Evolutionary conservation across 2,329 filamentous ascomycete species (phyloP).

Genomic region (Claviceps sorghi): DNA sequence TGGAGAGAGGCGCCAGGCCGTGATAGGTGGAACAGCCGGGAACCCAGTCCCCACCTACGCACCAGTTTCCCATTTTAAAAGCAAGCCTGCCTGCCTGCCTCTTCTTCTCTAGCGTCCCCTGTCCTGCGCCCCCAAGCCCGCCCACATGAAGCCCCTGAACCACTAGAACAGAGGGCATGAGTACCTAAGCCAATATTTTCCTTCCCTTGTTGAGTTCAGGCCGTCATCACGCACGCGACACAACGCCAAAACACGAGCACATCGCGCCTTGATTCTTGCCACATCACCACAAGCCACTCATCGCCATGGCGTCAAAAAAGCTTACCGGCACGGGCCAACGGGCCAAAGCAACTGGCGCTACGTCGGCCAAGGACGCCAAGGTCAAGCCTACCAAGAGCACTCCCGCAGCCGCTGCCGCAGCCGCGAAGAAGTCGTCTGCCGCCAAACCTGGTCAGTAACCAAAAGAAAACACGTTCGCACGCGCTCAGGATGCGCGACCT

Average conservation of each 20-base stretch:
- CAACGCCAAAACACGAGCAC: neutral
- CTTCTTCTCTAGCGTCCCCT: neutral
- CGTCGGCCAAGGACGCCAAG: neutral
- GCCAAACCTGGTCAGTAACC: constrained; percentile 6
- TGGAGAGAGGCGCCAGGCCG: too few species aligned
- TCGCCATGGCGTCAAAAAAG: constrained; percentile 5
- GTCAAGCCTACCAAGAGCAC: constrained; percentile 2
- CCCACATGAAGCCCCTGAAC: neutral
- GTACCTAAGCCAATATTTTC: neutral
- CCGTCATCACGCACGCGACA: neutral
- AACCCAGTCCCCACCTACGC: neutral
- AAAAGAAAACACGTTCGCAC: neutral
- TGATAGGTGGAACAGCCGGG: neutral
- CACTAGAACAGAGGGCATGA: neutral
- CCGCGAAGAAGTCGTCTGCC: constrained; percentile 1
- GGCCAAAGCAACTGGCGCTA: neutral
- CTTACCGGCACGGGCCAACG: constrained; percentile 1
- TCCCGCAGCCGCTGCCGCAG: neutral
- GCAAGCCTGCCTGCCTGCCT: neutral
- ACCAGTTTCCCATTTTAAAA: neutral
- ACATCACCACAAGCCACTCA: neutral
- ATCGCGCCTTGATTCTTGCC: neutral
- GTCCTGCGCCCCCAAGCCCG: too few species aligned
- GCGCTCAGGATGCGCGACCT: neutral
- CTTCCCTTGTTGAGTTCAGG: neutral